These are phyloP conservation scores for Candida palmyrensis DNA, from an alignment of 805 yeast genomes.

Conservation along the genomic window DNA sequence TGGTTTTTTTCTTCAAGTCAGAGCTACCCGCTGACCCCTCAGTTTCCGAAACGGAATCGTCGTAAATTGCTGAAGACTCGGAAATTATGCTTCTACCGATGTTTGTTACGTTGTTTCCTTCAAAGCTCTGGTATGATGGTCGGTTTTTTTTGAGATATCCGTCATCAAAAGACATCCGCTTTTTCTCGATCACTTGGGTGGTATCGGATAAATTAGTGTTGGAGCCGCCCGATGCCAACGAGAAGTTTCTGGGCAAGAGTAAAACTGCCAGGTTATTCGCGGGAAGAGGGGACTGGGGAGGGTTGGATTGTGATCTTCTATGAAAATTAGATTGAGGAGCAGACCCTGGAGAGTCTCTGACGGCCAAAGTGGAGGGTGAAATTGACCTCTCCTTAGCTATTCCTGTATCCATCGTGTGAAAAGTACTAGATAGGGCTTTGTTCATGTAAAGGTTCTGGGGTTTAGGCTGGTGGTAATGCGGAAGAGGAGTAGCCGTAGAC, in stretches of 20 bases:
- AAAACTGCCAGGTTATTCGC: constrained; percentile 41
- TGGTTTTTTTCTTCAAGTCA: neutral
- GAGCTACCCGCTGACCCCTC: neutral
- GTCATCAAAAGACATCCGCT: constrained; percentile 24
- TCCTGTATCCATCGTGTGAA: neutral
- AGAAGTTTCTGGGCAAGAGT: constrained; percentile 44
- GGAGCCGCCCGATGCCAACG: constrained; percentile 15
- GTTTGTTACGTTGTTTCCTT: constrained; percentile 13
- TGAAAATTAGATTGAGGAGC: constrained; percentile 18
- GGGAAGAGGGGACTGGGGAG: constrained; percentile 20
- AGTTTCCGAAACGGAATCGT: neutral
- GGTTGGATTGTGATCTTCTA: constrained; percentile 30
- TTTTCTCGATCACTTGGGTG: constrained; percentile 11
- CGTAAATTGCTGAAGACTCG: neutral
- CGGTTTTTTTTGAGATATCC: constrained; percentile 6
- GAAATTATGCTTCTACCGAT: constrained; percentile 12
- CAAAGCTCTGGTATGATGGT: neutral
- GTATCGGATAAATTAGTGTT: neutral
- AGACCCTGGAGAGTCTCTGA: constrained; percentile 14
- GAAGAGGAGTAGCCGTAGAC: neutral
- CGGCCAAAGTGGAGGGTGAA: constrained; percentile 16
- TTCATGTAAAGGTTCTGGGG: constrained; percentile 22
- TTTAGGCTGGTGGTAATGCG: constrained; percentile 26
- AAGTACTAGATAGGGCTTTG: constrained; percentile 3
- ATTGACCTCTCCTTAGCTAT: constrained; percentile 20